Base-by-base conservation (phyloP, 2,329 filamentous ascomycete species). In the Aspergillus pseudoviridinutans region DNA sequence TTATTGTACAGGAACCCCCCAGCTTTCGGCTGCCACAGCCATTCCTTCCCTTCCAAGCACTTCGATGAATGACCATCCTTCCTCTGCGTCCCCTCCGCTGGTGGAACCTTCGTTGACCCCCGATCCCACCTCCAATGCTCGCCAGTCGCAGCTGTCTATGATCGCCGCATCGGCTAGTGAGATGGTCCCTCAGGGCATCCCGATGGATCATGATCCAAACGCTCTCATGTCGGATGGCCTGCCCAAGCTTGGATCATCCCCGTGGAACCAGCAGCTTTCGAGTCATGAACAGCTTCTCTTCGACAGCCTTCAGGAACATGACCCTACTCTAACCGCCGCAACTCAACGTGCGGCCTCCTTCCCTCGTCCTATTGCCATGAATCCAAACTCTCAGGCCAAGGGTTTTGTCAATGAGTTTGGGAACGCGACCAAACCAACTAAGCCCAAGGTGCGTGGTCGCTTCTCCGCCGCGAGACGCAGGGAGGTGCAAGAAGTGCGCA, bases 401-500 rank as follows among this genome's bases (percentile, higher is more conserved):
- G 74, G 74, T 12, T 75, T 75, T 58, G 71, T 76, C 9, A 75
- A 75, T 55, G 71, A 75, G 55, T 74, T 73, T 61, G 73, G 74
- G 4, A 71, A 74, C 50, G 68, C 71, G 12, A 73, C 70, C 35
- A 76, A 77, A 61, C 70, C 71, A 67, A 64, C 78, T 61, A 71
- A 83, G 61, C 69, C 67, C 22, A 76, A 84, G 61, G 78, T 80
- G 5, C 78, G 84, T 47, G 80, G 81, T 3, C 76, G 80, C n/a
- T 86, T 87, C 64, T 78, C 79, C 29, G 81, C 83, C 47, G 76
- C 77, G 24, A 74, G 84, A 58, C 79, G 84, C 35, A 80, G 83
- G 60, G 82, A 86, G 65, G 84, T 86, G 1, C 80, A 84, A 60
- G 79, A 83, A 59, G 80, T 85, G 35, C 78, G 84, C 25, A 85